Conservation (phyloP, 2,329 filamentous ascomycete species). For the Hawksworthiomyces lignivorus region DNA sequence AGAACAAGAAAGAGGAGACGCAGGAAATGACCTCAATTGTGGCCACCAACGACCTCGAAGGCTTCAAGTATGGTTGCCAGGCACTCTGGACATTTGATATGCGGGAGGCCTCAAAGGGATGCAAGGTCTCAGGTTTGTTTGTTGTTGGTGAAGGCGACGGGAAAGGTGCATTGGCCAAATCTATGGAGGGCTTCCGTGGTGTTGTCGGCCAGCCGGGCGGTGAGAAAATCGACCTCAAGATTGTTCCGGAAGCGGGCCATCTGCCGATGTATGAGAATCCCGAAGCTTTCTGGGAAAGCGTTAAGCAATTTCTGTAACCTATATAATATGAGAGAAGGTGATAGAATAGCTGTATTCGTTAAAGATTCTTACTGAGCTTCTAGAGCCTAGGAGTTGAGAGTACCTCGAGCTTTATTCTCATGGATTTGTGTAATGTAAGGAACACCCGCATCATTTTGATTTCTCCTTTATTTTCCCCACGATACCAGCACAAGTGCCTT, state of each 20-base stretch:
- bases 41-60: slow-evolving; percentile 57
- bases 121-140: slow-evolving; percentile 55
- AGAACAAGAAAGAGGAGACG: slow-evolving; percentile 37
- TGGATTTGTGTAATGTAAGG: too few species aligned
- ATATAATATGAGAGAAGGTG: too few species aligned
- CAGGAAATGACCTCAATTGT: slow-evolving; percentile 62
- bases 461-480: too few species aligned
- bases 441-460: too few species aligned
- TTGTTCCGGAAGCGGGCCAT: slow-evolving; percentile 67
- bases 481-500: too few species aligned
- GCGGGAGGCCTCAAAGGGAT: slow-evolving; percentile 44
- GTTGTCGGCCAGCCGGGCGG: slow-evolving; percentile 45
- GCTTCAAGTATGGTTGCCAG: slow-evolving; percentile 60
- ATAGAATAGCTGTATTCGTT: too few species aligned
- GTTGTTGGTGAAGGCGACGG: slow-evolving; percentile 69
- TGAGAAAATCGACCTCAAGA: slow-evolving; percentile 51
- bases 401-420: too few species aligned
- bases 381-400: too few species aligned
- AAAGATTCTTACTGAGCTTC: too few species aligned
- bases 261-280: slow-evolving; percentile 73
- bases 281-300: slow-evolving; percentile 36
- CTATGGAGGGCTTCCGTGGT: slow-evolving; percentile 67
- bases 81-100: slow-evolving; percentile 68
- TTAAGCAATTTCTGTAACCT: slow-evolving; percentile 14
- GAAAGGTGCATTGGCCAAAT: slow-evolving; percentile 61